Base-by-base conservation (phyloP, 257 asterid genomes). In the Cinchona pubescens region DNA sequence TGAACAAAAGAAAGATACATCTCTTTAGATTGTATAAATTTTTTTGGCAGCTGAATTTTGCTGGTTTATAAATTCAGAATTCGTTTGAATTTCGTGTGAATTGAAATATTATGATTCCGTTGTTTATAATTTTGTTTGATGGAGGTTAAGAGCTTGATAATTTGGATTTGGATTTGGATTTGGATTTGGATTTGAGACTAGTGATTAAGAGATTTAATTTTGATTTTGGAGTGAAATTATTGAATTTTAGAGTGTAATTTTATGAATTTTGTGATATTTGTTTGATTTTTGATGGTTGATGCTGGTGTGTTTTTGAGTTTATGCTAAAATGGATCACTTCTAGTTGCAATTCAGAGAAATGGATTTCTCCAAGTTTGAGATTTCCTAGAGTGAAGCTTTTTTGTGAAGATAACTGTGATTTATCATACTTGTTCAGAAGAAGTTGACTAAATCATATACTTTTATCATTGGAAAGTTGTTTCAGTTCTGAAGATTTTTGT, bases 131-230 rank as follows among this genome's bases (percentile, higher is more conserved):
- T 63, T 49, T 21, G 65, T 65, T n/a, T 49, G 40, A 32, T 64
- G 69, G 48, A 72, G 68, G 56, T 58, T 32, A 42, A 21, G 7
- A 56, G 14, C 49, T 49, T 37, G 8, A 38, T 48, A 14, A 13
- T 29, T n/a, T n/a, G n/a, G n/a, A n/a, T n/a, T n/a, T n/a, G n/a
- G n/a, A n/a, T n/a, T n/a, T n/a, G n/a, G n/a, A n/a, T n/a, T n/a
- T n/a, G n/a, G 53, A 69, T n/a, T 76, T 55, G 16, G 59, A 78
- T 58, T 58, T 29, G 72, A 72, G 78, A 78, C 81, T 72, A 70
- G 18, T 59, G 70, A 45, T 59, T 40, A 21, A 25, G 30, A 51
- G 37, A n/a, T 23, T 60, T 48, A 32, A 34, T 69, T 77, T 45
- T 59, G 14, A 40, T 11, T 0, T 32, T 25, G 45, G 46, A 14